Evolutionary conservation across 73 alveolate species (phyloP).

Genomic region (Tetrahymena elliotti): DNA sequence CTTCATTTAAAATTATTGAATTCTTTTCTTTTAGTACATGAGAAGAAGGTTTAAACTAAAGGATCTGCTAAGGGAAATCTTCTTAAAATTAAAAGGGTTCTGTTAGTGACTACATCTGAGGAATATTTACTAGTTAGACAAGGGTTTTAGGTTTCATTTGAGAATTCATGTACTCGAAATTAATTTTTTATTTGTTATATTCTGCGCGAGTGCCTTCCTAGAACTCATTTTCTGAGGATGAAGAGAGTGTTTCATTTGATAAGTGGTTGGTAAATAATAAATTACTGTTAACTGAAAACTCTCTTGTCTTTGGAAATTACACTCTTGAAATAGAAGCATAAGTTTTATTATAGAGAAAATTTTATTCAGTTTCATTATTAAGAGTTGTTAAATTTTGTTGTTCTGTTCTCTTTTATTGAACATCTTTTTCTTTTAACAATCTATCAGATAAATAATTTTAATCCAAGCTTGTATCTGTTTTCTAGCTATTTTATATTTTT

Average conservation of each 20-base stretch:
- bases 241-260: neutral
- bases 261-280: neutral
- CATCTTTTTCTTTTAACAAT: neutral
- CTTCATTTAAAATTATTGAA: neutral
- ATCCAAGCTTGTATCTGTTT: neutral
- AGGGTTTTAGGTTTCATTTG: neutral
- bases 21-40: neutral
- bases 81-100: neutral
- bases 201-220: neutral
- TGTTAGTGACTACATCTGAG: neutral
- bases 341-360: neutral
- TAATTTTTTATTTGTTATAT: neutral
- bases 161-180: neutral
- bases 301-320: neutral
- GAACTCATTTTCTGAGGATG: neutral
- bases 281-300: neutral
- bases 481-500: neutral
- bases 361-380: neutral
- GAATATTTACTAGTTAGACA: neutral
- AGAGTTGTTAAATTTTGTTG: neutral
- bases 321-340: neutral
- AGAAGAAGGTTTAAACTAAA: neutral
- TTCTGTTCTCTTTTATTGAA: neutral
- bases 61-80: neutral
- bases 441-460: neutral